Conservation (phyloP, 345 rosid genomes). For the Rhizophora apiculata region DNA sequence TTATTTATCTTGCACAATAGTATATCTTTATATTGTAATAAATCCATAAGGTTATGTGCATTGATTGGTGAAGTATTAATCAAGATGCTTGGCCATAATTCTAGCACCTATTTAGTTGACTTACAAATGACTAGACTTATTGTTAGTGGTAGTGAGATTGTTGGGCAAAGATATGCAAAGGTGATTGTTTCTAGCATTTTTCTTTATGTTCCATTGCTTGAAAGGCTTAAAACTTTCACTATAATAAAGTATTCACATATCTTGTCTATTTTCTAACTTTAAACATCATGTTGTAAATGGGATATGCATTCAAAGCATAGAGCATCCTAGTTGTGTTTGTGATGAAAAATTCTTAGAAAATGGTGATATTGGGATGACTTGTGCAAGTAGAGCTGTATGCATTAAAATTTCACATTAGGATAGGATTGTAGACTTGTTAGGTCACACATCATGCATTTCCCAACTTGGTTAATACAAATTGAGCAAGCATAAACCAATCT, state of each 20-base stretch:
- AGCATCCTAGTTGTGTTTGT: constrained; percentile 99
- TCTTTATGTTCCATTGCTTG: not conserved
- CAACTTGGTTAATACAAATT: constrained; percentile 63
- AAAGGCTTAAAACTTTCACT: not conserved
- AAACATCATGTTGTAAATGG: constrained; percentile 61
- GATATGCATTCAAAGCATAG: constrained; percentile 82
- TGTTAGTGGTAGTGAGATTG: constrained; percentile 92
- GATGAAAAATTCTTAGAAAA: constrained; percentile 81
- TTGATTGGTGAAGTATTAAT: constrained; percentile 70
- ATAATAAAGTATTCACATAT: constrained; percentile 1
- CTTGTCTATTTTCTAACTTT: constrained; percentile 8
- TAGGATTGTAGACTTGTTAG: constrained; percentile 60
- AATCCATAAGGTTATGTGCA: constrained; percentile 83
- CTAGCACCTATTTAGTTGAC: constrained; percentile 78
- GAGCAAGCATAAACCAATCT: constrained; percentile 54
- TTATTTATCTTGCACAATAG: not conserved
- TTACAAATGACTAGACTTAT: constrained; percentile 81
- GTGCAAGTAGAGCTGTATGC: constrained; percentile 30
- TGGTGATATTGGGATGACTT: no score
- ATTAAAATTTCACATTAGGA: constrained; percentile 67
- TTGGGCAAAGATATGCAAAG: constrained; percentile 90
- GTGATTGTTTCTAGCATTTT: constrained; percentile 37
- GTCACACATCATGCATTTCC: constrained; percentile 59
- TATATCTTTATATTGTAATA: constrained; percentile 32
- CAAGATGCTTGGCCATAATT: constrained; percentile 49